These are phyloP conservation scores for Wakefieldia striispora DNA, from an alignment of 768 basidiomycete genomes.

Conservation along the genomic window DNA sequence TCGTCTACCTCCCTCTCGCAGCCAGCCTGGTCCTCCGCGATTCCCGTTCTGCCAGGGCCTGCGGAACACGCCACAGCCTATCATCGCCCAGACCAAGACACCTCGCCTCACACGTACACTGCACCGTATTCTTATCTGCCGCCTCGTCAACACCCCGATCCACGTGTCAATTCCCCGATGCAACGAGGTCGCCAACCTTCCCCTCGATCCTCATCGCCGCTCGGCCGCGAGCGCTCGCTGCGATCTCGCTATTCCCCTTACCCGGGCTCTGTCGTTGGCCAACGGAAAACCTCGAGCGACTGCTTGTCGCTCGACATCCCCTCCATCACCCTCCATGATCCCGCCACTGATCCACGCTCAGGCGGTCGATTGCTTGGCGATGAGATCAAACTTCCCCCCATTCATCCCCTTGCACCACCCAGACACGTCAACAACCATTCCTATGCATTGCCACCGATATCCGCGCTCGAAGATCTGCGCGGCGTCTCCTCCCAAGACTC, in stretches of 20 bases:
- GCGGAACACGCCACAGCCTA: constrained; percentile 20
- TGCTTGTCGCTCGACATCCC: constrained; percentile 36
- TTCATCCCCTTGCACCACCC: constrained; percentile 35
- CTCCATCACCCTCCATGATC: constrained; percentile 34
- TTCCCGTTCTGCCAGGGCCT: constrained; percentile 33
- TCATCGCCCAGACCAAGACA: constrained; percentile 24
- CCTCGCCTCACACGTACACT: constrained; percentile 26
- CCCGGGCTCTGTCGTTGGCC: constrained; percentile 29
- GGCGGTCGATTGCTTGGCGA: constrained; percentile 31
- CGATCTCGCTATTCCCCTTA: constrained; percentile 46
- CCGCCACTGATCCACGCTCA: constrained; percentile 23
- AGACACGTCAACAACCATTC: constrained; percentile 33
- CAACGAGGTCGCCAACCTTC: constrained; percentile 29
- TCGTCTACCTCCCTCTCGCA: constrained; percentile 31
- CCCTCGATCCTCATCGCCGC: constrained; percentile 25
- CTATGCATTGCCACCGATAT: constrained; percentile 66
- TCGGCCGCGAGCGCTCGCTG: constrained; percentile 22
- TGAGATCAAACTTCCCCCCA: constrained; percentile 40
- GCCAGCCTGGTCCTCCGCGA: constrained; percentile 46
- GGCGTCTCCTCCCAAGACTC: constrained; percentile 53
- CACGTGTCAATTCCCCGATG: constrained; percentile 30
- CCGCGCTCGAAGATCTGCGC: constrained; percentile 62
- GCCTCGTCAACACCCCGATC: constrained; percentile 26
- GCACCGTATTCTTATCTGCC: constrained; percentile 30
- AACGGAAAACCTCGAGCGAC: constrained; percentile 26